Base-by-base conservation (phyloP, 768 basidiomycete species). In the Lactarius psammicola region DNA sequence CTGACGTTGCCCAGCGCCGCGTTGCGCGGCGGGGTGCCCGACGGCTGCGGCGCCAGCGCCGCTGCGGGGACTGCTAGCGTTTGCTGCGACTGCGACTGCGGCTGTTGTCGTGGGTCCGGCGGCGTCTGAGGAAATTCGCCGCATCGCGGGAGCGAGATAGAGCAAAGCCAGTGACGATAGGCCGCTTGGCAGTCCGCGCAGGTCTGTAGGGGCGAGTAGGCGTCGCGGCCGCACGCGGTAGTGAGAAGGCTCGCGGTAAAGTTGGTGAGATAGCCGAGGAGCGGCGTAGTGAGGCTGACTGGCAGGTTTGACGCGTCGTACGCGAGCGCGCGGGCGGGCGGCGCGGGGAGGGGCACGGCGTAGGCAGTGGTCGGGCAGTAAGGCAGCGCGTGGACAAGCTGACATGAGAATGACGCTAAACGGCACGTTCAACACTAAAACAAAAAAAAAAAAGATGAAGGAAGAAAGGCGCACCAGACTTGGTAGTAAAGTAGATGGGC, bases 131-230 rank as follows among this genome's bases (percentile, higher is more conserved):
- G 69, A 31, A 76, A 69, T 58, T 94, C 91, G 17, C 82, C 80
- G 67, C 93, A 95, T 30, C 93, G 84, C 17, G 90, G 85, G 71
- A 95, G 82, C 10, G 87, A 85, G 18, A 88, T 76, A 26, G 84
- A 74, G 75, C 94, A 95, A 38, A 90, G 81, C 92, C 92, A 95
- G 38, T 77, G 79, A 38, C 88, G 82, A 74, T 95, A 95, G 28
- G 84, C 85, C 26, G 75, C 75, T 68, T 87, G 84, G 71, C 93
- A 95, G 73, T 90, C 87, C 17, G 83, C 80, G 72, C 94, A 95
- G 4, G 85, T 84, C 31, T 90, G 84, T 26, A 94, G 75, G 0
- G 89, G 88, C 7, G 90, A 93, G 77, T 93, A 95, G 62, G 80
- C 72, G 72, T 94, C 92, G 33, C 90, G 83, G 20, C 90, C 90